These are phyloP conservation scores for Populus euphratica DNA, from an alignment of 345 rosid species.

Conservation along the genomic window DNA sequence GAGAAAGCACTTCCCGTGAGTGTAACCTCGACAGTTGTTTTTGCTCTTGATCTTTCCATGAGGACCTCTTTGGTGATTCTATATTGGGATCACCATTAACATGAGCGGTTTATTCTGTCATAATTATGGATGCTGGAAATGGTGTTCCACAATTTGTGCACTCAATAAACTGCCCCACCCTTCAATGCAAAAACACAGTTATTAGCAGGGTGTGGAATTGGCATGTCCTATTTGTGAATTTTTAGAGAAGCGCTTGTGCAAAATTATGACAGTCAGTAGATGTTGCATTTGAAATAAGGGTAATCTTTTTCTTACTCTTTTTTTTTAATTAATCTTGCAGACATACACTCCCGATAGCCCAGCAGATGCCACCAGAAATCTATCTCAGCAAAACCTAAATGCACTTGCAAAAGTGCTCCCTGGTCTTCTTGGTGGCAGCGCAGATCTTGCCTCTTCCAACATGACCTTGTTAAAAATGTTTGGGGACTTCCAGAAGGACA, in stretches of 20 bases:
- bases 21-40: conserved; percentile 10
- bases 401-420: conserved; percentile 78
- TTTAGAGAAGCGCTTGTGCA: not conserved
- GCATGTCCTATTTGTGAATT: not conserved
- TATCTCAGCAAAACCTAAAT: conserved; percentile 84
- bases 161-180: not conserved
- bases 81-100: not conserved
- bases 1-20: conserved; percentile 91
- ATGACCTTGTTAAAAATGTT: conserved; percentile 87
- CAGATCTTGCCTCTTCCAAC: conserved; percentile 98
- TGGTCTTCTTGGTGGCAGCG: conserved; percentile 96
- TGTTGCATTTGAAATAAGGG: not conserved
- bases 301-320: conserved; percentile 9
- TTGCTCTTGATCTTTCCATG: not conserved
- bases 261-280: not conserved
- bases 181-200: not conserved
- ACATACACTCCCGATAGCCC: conserved; percentile 83
- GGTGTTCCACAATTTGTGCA: not conserved
- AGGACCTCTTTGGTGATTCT: not conserved
- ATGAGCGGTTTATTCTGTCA: not conserved
- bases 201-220: not conserved
- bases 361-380: conserved; percentile 89
- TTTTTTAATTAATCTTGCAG: conserved; percentile 42
- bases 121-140: not conserved
- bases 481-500: conserved; percentile 86